phyloP scores from a whole-genome alignment of 179 eudicot genomes.

The Vitellaria paradoxa region DNA sequence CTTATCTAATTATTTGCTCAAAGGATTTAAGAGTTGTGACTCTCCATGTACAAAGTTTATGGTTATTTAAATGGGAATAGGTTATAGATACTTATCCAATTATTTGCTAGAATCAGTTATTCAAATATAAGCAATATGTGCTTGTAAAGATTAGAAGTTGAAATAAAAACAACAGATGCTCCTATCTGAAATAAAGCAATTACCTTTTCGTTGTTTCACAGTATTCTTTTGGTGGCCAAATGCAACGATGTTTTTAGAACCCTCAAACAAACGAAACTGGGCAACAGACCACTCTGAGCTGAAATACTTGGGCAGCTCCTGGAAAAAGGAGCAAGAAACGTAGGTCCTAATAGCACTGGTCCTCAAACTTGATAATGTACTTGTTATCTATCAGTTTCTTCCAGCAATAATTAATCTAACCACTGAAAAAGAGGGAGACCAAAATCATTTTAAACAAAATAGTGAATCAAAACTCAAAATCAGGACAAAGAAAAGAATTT shows the following conservation, averaged over 20 bases:
- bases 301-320: slow-evolving; percentile 95
- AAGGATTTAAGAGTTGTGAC: too few relatives aligned
- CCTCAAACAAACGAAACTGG: slow-evolving; percentile 83
- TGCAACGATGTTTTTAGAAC: slow-evolving; percentile 75
- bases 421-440: not conserved
- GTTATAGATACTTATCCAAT: not conserved
- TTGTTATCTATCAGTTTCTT: too few relatives aligned
- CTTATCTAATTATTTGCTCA: too few relatives aligned
- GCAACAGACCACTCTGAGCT: slow-evolving; percentile 99
- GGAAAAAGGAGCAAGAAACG: slow-evolving; percentile 28
- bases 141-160: too few relatives aligned
- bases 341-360: too few relatives aligned
- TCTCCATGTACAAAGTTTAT: too few relatives aligned
- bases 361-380: too few relatives aligned
- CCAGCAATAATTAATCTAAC: too few relatives aligned
- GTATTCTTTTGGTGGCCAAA: slow-evolving; percentile 96
- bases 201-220: not conserved
- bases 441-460: not conserved
- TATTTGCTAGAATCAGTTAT: not conserved
- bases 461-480: not conserved
- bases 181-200: too few relatives aligned
- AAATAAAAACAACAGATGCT: too few relatives aligned
- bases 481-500: not conserved
- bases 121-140: not conserved
- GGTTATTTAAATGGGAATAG: not conserved